Conservation (phyloP, 225 moss, liverwort and hornwort genomes). For the Rhytidiadelphus loreus region DNA sequence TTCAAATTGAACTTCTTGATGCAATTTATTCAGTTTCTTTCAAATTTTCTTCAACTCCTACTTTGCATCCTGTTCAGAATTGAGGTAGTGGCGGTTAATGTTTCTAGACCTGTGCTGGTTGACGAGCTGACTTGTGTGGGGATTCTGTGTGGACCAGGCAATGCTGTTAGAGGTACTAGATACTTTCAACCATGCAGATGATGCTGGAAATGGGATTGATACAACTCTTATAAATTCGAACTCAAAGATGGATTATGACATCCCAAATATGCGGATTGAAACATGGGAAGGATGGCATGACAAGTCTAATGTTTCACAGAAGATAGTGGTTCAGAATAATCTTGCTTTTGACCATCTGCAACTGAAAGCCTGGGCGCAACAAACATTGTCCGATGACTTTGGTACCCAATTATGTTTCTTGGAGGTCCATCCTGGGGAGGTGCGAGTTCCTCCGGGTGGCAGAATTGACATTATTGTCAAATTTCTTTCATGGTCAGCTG, state of each 20-base stretch:
- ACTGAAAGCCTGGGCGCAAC: conserved; percentile 36
- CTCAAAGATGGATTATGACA: conserved; percentile 15
- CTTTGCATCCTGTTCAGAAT: neutral
- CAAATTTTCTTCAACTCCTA: neutral
- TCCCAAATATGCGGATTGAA: conserved; percentile 20
- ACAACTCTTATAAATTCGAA: neutral
- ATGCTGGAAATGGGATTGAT: conserved; percentile 10
- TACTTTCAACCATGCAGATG: conserved; percentile 9
- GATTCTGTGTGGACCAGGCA: conserved; percentile 23
- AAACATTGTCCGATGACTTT: conserved; percentile 28
- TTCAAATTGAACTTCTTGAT: neutral
- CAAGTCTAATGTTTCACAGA: conserved; percentile 40
- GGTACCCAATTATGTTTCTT: conserved; percentile 34
- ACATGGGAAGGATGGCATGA: conserved; percentile 62
- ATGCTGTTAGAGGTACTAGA: conserved; percentile 17
- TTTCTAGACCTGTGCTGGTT: neutral
- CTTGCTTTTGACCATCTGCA: conserved; percentile 56
- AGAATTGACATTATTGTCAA: conserved; percentile 60
- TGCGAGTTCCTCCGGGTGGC: conserved; percentile 52
- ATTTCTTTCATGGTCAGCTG: conserved; percentile 57
- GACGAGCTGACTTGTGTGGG: neutral
- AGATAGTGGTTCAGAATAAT: conserved; percentile 59
- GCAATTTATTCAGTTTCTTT: neutral
- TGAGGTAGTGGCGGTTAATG: neutral
- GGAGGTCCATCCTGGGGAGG: conserved; percentile 52